Evolutionary conservation across 202 grass and related monocot genomes (phyloP).

Genomic region (Zoysia matrella): DNA sequence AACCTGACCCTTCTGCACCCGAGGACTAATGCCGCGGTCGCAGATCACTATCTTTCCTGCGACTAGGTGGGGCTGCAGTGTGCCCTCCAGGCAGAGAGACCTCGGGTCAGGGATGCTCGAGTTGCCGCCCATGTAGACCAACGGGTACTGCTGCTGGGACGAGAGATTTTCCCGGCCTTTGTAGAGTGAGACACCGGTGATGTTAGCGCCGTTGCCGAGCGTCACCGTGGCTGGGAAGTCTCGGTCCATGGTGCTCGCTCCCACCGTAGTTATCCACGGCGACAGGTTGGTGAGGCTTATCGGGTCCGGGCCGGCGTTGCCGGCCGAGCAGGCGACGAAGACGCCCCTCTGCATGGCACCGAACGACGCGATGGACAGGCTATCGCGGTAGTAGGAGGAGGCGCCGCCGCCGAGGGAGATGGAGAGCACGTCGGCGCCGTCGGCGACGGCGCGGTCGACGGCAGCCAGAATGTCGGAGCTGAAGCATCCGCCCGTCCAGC

Average conservation of each 20-base stretch:
- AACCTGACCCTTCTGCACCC: constrained; percentile 94
- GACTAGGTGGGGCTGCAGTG: constrained; percentile 61
- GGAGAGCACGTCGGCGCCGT: constrained; percentile 95
- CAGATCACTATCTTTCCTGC: constrained; percentile 89
- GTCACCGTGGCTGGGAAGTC: constrained; percentile 82
- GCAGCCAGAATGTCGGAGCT: constrained; percentile 97
- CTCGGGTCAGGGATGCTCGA: constrained; percentile 65
- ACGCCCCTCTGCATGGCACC: constrained; percentile 96
- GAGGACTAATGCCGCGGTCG: constrained; percentile 89
- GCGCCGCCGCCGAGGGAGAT: constrained; percentile 89
- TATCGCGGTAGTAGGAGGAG: constrained; percentile 77
- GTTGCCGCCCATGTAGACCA: constrained; percentile 81
- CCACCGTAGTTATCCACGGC: constrained; percentile 94
- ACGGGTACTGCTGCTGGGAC: constrained; percentile 58
- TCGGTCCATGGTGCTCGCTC: constrained; percentile 91
- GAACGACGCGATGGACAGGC: constrained; percentile 79
- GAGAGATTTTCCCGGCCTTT: constrained; percentile 60
- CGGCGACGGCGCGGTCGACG: constrained; percentile 81
- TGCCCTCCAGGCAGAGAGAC: constrained; percentile 87
- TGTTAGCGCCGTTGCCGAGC: constrained; percentile 76
- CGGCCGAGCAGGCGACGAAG: constrained; percentile 93
- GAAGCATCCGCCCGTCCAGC: constrained; percentile 94
- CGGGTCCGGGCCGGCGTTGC: constrained; percentile 87
- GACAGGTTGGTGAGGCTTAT: constrained; percentile 89
- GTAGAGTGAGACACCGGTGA: constrained; percentile 86